These are phyloP conservation scores for Suillus subaureus DNA, from an alignment of 768 basidiomycete species.

Conservation along the genomic window DNA sequence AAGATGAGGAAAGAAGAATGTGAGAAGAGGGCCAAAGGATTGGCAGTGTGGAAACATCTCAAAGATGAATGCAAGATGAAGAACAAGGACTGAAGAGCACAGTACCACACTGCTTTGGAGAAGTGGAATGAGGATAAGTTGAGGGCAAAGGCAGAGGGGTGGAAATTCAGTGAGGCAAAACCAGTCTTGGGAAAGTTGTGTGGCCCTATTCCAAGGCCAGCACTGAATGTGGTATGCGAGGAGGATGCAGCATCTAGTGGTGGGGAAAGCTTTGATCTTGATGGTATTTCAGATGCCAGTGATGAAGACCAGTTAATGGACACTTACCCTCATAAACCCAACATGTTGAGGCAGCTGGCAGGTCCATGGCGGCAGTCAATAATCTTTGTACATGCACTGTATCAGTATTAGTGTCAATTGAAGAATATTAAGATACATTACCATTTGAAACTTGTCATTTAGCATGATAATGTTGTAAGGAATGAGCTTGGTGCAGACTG, in stretches of 20 bases:
- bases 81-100: constrained; percentile 3
- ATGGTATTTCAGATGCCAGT: constrained; percentile 6
- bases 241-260: constrained; percentile 6
- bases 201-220: constrained; percentile 8
- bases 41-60: constrained; percentile 4
- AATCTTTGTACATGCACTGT: background rate
- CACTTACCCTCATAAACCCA: background rate
- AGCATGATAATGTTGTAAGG: too few species aligned
- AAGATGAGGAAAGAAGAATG: background rate
- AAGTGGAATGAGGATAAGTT: background rate
- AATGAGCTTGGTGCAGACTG: too few species aligned
- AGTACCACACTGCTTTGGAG: constrained; percentile 5
- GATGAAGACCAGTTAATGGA: constrained; percentile 1
- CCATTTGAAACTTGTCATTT: too few species aligned
- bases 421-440: too few species aligned
- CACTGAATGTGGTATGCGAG: background rate
- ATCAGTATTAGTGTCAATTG: too few species aligned
- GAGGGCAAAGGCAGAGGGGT: constrained; percentile 5
- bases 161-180: background rate
- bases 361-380: background rate
- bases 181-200: constrained; percentile 8
- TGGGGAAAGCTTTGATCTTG: constrained; percentile 5
- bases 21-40: constrained; percentile 1
- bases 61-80: constrained; percentile 7
- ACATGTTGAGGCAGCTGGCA: background rate